Percentiles rank a stretch among this genome's conserved stretches.
Conservation (phyloP, 768 basidiomycete species). For the Cystofilobasidium capitatum region DNA sequence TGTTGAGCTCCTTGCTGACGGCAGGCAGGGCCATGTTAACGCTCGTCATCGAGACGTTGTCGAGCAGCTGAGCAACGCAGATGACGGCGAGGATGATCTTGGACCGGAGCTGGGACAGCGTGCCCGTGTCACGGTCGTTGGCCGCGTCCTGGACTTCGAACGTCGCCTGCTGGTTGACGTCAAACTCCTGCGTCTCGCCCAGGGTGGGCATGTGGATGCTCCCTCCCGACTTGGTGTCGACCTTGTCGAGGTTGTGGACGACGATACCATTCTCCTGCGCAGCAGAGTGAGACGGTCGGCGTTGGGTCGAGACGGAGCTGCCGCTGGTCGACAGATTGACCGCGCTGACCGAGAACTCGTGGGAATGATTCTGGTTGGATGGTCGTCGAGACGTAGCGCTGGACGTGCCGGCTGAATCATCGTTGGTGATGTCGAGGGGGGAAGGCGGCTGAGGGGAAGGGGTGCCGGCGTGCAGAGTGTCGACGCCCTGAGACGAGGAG, state of each 20-base stretch:
- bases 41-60: constrained; percentile 22
- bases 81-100: constrained; percentile 8
- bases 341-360: too few relatives aligned
- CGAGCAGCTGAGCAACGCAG: constrained; percentile 16
- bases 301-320: neutral
- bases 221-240: neutral
- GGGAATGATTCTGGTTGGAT: neutral
- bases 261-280: constrained; percentile 6
- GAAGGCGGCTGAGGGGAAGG: neutral
- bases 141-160: neutral
- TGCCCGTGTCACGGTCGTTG: constrained; percentile 7
- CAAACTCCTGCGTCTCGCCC: neutral
- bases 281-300: constrained; percentile 19
- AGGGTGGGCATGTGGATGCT: neutral
- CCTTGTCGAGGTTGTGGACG: neutral
- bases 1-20: constrained; percentile 26
- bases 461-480: too few relatives aligned
- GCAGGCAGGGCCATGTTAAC: constrained; percentile 28
- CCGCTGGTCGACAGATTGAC: neutral
- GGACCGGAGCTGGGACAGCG: neutral
- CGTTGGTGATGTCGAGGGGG: neutral
- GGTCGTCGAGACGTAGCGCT: neutral
- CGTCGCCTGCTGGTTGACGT: neutral
- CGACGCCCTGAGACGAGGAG: too few relatives aligned
- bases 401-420: neutral